Percentiles rank a stretch among this genome's conserved stretches.
Conservation (phyloP, 2,329 filamentous ascomycete species). For the Emmonsiellopsis sp. region DNA sequence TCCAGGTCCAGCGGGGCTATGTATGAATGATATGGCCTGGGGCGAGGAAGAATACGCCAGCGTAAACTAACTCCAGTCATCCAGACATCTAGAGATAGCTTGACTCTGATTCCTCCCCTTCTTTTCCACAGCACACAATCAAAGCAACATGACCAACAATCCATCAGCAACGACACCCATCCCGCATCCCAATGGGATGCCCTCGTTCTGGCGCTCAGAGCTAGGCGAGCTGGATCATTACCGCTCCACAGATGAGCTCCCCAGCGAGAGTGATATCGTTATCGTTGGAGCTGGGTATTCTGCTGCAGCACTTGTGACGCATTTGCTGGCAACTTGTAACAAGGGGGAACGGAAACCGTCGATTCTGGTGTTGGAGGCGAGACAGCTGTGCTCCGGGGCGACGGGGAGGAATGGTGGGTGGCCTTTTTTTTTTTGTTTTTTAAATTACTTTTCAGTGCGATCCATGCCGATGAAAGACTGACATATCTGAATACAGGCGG, state of each 20-base stretch:
- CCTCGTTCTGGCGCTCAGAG: not conserved
- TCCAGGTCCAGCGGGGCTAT: no score
- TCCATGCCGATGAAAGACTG: not conserved
- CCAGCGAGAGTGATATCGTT: not conserved
- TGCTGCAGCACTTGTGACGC: not conserved
- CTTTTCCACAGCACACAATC: no score
- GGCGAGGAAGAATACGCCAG: no score
- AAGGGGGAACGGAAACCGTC: not conserved
- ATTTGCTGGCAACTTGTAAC: not conserved
- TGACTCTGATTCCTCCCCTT: no score
- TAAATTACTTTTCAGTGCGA: not conserved
- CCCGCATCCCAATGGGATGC: not conserved
- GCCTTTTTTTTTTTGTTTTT: not conserved
- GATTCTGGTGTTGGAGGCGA: not conserved
- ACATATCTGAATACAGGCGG: not conserved
- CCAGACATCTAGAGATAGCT: no score
- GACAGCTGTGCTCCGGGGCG: not conserved
- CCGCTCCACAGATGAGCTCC: not conserved
- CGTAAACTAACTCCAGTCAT: no score
- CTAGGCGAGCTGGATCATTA: not conserved
- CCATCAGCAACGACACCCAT: not conserved
- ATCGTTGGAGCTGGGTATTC: not conserved
- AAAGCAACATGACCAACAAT: no score
- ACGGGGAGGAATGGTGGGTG: not conserved
- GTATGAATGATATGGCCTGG: no score